Evolutionary conservation across 148 eudicot genomes (phyloP).

Genomic region (Cornus florida): DNA sequence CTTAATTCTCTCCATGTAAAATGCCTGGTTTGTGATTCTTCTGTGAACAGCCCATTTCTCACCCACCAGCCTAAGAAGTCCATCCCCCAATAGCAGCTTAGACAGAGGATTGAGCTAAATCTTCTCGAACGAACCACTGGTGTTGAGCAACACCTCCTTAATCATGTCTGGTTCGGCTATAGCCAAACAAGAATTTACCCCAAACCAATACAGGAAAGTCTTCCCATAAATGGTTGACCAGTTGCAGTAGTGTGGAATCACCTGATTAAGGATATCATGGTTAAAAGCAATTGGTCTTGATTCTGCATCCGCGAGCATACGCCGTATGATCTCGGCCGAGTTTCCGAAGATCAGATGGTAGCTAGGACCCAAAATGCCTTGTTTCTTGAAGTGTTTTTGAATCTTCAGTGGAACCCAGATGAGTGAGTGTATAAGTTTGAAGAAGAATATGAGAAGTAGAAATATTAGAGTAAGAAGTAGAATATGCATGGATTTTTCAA

Average conservation of each 20-base stretch:
- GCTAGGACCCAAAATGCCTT: conserved; percentile 53
- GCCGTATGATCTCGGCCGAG: conserved; percentile 48
- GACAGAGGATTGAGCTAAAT: too few species aligned
- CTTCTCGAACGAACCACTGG: conserved; percentile 40
- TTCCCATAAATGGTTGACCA: conserved; percentile 69
- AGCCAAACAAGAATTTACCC: conserved; percentile 56
- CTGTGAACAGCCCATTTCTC: too few species aligned
- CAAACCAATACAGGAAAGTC: conserved; percentile 74
- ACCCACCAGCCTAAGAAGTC: too few species aligned
- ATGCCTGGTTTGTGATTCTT: too few species aligned
- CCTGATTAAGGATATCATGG: conserved; percentile 49
- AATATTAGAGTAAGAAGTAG: too few species aligned
- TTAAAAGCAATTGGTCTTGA: conserved; percentile 35
- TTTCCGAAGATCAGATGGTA: conserved; percentile 63
- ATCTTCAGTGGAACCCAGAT: too few species aligned
- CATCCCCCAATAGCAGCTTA: too few species aligned
- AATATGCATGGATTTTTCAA: too few species aligned
- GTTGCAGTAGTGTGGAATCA: conserved; percentile 55
- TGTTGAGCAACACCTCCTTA: conserved; percentile 52
- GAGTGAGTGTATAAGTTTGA: too few species aligned
- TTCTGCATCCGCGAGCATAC: conserved; percentile 51
- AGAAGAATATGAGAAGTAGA: too few species aligned
- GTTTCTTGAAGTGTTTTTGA: too few species aligned
- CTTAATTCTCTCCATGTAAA: too few species aligned
- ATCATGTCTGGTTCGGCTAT: conserved; percentile 60